These are phyloP conservation scores for Scutellaria galericulata DNA, from an alignment of 257 asterid species.

Conservation along the genomic window DNA sequence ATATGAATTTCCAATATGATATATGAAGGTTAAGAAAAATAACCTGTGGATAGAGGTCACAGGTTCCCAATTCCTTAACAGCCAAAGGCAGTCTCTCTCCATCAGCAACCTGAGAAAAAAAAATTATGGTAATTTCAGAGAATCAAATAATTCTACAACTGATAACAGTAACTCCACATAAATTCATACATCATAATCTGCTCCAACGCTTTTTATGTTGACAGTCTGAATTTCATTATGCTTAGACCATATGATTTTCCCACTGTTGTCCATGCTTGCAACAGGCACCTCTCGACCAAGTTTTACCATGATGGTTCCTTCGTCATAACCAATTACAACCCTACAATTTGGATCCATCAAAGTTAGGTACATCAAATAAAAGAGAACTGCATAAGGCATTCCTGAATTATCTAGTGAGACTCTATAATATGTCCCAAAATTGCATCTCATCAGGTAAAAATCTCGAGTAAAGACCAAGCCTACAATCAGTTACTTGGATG, in stretches of 20 bases:
- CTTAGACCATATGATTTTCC: conserved; percentile 96
- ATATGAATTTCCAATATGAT: conserved; percentile 16
- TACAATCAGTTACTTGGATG: conserved; percentile 21
- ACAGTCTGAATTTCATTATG: conserved; percentile 98
- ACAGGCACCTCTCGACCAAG: conserved; percentile 97
- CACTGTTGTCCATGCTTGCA: conserved; percentile 96
- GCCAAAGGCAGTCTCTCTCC: conserved; percentile 98
- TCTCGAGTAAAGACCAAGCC: conserved; percentile 21
- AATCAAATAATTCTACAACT: conserved; percentile 25
- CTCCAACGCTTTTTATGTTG: conserved; percentile 91
- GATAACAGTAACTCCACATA: background rate
- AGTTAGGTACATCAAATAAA: conserved; percentile 27
- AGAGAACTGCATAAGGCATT: conserved; percentile 5
- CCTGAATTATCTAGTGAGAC: conserved; percentile 5
- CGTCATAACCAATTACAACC: conserved; percentile 97
- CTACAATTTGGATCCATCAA: conserved; percentile 48
- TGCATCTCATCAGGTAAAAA: conserved; percentile 32
- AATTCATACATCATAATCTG: conserved; percentile 73
- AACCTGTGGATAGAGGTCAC: conserved; percentile 99
- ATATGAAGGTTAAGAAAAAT: conserved; percentile 34
- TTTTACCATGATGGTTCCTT: conserved; percentile 98
- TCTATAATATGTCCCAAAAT: conserved; percentile 19
- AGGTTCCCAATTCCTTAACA: conserved; percentile 93
- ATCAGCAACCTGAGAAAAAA: conserved; percentile 71
- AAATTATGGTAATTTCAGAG: conserved; percentile 28